These are phyloP conservation scores for Wickerhamiella domercqiae DNA, from an alignment of 805 yeast species.

Conservation along the genomic window DNA sequence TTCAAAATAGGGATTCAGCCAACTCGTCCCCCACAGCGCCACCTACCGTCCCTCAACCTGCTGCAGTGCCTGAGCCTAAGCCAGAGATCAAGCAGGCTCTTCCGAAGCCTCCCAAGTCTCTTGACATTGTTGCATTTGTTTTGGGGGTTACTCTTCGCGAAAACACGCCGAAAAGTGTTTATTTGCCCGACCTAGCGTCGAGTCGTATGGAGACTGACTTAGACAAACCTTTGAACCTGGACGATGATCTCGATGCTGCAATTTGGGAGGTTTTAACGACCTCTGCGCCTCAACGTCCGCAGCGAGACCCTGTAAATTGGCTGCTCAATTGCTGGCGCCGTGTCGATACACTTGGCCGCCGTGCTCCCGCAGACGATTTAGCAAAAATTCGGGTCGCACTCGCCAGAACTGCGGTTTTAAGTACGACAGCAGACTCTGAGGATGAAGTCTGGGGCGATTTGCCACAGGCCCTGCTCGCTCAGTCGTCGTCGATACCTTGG, in stretches of 20 bases:
- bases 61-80: not conserved
- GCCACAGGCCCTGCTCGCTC: constrained; percentile 2
- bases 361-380: constrained; percentile 4
- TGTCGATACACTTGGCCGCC: not conserved
- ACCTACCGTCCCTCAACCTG: not conserved
- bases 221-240: not conserved
- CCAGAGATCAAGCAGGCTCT: not conserved
- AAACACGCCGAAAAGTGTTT: not conserved
- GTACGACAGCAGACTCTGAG: constrained; percentile 13
- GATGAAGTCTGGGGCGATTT: constrained; percentile 11
- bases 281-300: constrained; percentile 1
- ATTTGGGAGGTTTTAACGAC: not conserved
- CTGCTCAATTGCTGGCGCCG: constrained; percentile 1
- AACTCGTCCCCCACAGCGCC: too few species aligned
- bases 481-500: not conserved
- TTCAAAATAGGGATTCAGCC: too few species aligned
- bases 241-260: not conserved
- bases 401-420: constrained; percentile 10
- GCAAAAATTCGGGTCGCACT: constrained; percentile 5
- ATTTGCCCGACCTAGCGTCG: constrained; percentile 1
- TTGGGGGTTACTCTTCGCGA: not conserved
- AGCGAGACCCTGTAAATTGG: not conserved
- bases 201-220: too few species aligned
- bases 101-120: not conserved
- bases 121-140: not conserved